phyloP scores from a whole-genome alignment of 345 rosid species.

The Camelina laxa region DNA sequence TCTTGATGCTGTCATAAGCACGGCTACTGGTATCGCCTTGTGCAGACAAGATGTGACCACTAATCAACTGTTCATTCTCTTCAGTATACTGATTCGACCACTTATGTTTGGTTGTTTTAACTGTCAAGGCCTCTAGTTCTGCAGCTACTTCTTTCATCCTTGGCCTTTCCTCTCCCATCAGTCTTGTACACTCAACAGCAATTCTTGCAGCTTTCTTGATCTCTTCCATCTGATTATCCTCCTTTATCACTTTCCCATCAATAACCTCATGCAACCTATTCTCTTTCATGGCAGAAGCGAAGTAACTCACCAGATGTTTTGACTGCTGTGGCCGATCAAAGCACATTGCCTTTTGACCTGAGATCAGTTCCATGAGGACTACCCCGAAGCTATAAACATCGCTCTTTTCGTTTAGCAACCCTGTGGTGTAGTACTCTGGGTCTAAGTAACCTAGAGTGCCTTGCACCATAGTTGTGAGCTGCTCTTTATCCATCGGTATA shows the following conservation, averaged over 20 bases:
- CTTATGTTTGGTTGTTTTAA: neutral
- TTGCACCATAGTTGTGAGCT: constrained; percentile 52
- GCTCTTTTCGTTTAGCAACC: constrained; percentile 47
- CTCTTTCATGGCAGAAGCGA: constrained; percentile 34
- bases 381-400: constrained; percentile 65
- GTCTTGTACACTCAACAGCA: constrained; percentile 41
- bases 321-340: constrained; percentile 30
- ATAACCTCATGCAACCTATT: constrained; percentile 30
- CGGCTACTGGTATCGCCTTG: neutral
- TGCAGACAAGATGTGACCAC: neutral
- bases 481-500: constrained; percentile 47
- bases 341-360: constrained; percentile 43
- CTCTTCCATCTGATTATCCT: constrained; percentile 24
- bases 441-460: constrained; percentile 57
- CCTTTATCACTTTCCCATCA: constrained; percentile 25
- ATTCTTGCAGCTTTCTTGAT: constrained; percentile 30
- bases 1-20: constrained; percentile 25
- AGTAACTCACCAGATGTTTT: constrained; percentile 46
- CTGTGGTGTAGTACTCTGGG: constrained; percentile 48
- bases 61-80: constrained; percentile 25
- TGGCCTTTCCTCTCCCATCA: constrained; percentile 48
- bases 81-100: constrained; percentile 6
- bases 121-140: constrained; percentile 39
- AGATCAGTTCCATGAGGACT: constrained; percentile 49
- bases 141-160: constrained; percentile 43